Percentiles rank a stretch among this genome's conserved stretches.
Conservation (phyloP, 2,329 filamentous ascomycete species). For the Mycosphaerella sp. region DNA sequence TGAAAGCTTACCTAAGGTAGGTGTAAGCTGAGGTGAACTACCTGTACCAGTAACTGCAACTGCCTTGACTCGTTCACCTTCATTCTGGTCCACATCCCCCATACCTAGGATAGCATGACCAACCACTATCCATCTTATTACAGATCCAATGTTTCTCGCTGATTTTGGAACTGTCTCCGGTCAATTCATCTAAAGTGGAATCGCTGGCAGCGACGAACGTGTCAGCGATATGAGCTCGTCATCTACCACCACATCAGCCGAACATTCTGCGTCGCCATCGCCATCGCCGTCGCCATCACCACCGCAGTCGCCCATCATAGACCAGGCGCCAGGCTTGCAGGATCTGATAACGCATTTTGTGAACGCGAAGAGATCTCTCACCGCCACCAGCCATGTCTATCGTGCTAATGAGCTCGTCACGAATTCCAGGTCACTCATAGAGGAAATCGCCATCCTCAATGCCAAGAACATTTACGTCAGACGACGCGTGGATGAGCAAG, state of each 20-base stretch:
- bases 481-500: constrained; percentile 40
- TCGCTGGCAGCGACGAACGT: neutral
- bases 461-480: constrained; percentile 42
- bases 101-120: too few species aligned
- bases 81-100: too few species aligned
- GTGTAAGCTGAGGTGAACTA: too few species aligned
- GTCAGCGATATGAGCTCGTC: constrained; percentile 2
- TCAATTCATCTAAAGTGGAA: neutral
- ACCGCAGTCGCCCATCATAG: constrained; percentile 38
- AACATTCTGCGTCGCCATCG: constrained; percentile 15
- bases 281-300: constrained; percentile 35
- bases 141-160: neutral
- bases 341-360: constrained; percentile 77
- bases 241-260: neutral
- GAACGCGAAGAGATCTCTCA: constrained; percentile 78
- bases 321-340: constrained; percentile 53
- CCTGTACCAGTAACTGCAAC: too few species aligned
- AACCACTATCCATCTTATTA: neutral
- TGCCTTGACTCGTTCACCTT: too few species aligned
- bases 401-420: constrained; percentile 82
- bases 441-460: constrained; percentile 68
- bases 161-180: neutral
- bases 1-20: too few species aligned
- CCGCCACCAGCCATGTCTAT: constrained; percentile 71
- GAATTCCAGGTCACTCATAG: constrained; percentile 64